phyloP scores from a whole-genome alignment of 768 basidiomycete genomes.

The Kondoa subrosea region DNA sequence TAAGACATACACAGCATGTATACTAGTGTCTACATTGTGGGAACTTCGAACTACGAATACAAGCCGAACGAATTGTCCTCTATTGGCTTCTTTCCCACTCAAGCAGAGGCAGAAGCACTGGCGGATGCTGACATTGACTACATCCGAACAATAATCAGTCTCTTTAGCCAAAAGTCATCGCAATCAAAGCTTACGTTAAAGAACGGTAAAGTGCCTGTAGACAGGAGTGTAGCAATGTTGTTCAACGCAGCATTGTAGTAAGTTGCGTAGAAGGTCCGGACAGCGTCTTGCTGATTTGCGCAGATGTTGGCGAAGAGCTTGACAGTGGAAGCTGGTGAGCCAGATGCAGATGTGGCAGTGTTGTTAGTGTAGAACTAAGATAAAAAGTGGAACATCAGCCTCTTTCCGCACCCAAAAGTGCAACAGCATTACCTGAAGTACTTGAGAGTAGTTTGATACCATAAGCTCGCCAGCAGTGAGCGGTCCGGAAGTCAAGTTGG shows the following conservation, averaged over 20 bases:
- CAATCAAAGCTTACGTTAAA: too few relatives aligned
- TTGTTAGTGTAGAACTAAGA: not conserved
- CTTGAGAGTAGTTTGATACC: not conserved
- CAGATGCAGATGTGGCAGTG: not conserved
- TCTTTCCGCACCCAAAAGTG: not conserved
- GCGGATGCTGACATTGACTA: not conserved
- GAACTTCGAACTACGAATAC: too few relatives aligned
- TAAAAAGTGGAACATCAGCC: not conserved
- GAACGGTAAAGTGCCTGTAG: not conserved
- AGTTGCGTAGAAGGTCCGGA: not conserved
- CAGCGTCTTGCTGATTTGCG: not conserved
- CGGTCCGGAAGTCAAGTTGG: not conserved
- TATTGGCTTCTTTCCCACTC: not conserved
- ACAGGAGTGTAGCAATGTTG: not conserved
- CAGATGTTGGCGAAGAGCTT: not conserved
- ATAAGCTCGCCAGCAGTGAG: not conserved
- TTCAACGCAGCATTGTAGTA: not conserved
- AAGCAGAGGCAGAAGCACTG: not conserved
- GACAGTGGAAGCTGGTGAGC: not conserved
- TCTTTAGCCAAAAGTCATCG: not conserved
- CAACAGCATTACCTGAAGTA: not conserved
- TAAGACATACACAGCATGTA: too few relatives aligned
- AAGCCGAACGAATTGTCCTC: not conserved
- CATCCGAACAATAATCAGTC: not conserved
- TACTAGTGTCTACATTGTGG: too few relatives aligned